Evolutionary conservation across 2,329 filamentous ascomycete species (phyloP).

Genomic region (Drechslerella coelobrocha): DNA sequence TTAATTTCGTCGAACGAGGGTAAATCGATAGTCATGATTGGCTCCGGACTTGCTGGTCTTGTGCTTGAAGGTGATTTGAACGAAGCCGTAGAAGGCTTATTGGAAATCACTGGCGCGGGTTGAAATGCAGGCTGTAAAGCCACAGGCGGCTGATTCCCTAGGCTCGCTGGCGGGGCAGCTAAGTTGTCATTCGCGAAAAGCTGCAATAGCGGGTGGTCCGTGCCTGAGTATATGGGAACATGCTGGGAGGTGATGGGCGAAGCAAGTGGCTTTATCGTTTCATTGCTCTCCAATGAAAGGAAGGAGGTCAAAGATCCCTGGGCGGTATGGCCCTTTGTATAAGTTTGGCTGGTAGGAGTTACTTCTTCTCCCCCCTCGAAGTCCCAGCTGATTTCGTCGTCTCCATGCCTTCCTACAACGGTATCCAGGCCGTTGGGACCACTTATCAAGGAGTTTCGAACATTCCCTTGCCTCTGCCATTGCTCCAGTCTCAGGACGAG

Average conservation of each 20-base stretch:
- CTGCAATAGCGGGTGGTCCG: slow-evolving; percentile 42
- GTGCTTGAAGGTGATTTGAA: slow-evolving; percentile 48
- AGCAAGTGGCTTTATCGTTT: slow-evolving; percentile 32
- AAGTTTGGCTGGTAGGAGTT: slow-evolving; percentile 6
- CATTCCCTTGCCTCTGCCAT: slow-evolving; percentile 54
- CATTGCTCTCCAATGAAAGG: slow-evolving; percentile 37
- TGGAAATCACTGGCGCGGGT: slow-evolving; percentile 11
- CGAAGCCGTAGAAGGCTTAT: slow-evolving; percentile 24
- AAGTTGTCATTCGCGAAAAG: slow-evolving; percentile 32
- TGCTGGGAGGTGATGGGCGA: slow-evolving; percentile 18
- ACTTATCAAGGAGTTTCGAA: slow-evolving; percentile 52
- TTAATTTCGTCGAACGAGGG: slow-evolving; percentile 46
- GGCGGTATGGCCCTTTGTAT: slow-evolving; percentile 27
- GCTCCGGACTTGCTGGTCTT: slow-evolving; percentile 42
- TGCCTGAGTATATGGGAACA: slow-evolving; percentile 20
- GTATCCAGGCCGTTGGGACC: slow-evolving; percentile 40
- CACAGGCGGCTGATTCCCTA: slow-evolving; percentile 14
- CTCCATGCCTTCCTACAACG: slow-evolving; percentile 12
- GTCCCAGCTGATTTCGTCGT: slow-evolving; percentile 45
- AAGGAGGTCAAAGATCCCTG: slow-evolving; percentile 37
- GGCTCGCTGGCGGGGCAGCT: not conserved
- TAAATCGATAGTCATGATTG: slow-evolving; percentile 49
- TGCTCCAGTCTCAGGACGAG: slow-evolving; percentile 53
- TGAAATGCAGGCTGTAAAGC: slow-evolving; percentile 44
- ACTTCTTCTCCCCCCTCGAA: slow-evolving; percentile 36